Base-by-base conservation (phyloP, 768 basidiomycete species). In the Mycena vitilis region DNA sequence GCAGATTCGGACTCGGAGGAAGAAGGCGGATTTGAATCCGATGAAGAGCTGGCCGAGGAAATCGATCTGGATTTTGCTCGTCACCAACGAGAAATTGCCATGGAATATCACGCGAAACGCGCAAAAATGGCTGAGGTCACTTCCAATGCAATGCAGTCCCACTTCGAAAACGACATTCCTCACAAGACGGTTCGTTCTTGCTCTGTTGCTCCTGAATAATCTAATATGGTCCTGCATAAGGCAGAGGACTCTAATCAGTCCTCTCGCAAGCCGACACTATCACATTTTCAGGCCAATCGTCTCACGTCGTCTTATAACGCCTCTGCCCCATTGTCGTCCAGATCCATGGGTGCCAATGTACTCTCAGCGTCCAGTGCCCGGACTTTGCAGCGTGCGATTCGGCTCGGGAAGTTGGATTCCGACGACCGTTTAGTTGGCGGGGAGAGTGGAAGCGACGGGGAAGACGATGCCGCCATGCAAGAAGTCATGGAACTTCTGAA, bases 71-170 rank as follows among this genome's bases (percentile, higher is more conserved):
- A 92, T 70, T 83, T 81, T 56, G 90, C 87, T 25, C 86, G 82
- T 59, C 91, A 91, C 72, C 91, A 93, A 70, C 89, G 92, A 36
- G 92, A 94, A 75, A 85, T 94, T 71, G 88, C 90, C 20, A 73
- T 94, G 48, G 88, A 89, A 70, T 94, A 95, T 74, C 83, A 90
- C 75, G 79, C 84, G 70, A 91, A 88, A 75, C 87, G 91, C 56
- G 79, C 78, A 42, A 80, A 80, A 20, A 84, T 94, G 58, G 88
- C 88, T 1, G 80, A 85, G 45, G 85, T 85, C 53, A 85, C 87
- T 51, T 80, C 85, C 16, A 80, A 81, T 47, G 86, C 84, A 12
- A 83, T 91, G 82, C 79, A 80, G 58, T 80, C 81, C 8, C 85
- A 85, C 70, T 77, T 79, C 25, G 83, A 85, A 65, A 80, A 81